These are phyloP conservation scores for Hirschioporus abietinus DNA, from an alignment of 768 basidiomycete genomes.

Conservation along the genomic window DNA sequence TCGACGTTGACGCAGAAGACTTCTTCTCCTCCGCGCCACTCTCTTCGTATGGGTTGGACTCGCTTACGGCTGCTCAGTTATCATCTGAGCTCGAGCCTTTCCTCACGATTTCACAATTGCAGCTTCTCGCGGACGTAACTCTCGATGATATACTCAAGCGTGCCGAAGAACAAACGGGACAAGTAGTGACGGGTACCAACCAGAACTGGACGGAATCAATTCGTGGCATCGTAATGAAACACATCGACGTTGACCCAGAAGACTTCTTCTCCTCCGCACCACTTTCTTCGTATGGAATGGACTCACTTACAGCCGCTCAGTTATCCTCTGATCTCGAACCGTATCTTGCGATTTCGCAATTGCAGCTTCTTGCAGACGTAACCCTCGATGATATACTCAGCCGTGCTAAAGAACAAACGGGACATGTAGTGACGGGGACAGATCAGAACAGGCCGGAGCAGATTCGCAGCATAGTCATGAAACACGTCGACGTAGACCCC, in stretches of 20 bases:
- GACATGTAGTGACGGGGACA: no score
- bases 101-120: neutral
- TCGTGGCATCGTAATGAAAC: neutral
- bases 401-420: neutral
- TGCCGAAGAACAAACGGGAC: neutral
- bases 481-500: neutral
- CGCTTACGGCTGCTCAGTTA: neutral
- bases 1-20: neutral
- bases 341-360: constrained; percentile 26
- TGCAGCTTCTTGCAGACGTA: constrained; percentile 32
- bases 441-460: no score
- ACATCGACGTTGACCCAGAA: neutral
- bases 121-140: neutral
- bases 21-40: neutral
- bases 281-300: constrained; percentile 15
- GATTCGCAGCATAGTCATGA: neutral
- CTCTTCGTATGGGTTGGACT: neutral
- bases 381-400: constrained; percentile 23
- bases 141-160: neutral
- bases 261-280: neutral
- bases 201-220: neutral
- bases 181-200: no score
- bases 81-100: neutral
- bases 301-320: constrained; percentile 36
- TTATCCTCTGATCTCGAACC: constrained; percentile 29